Evolutionary conservation across 352 stramenopile genomes (phyloP), one percentile per base, ranked within the genome.

Genomic region (Phytophthora pistaciae): DNA sequence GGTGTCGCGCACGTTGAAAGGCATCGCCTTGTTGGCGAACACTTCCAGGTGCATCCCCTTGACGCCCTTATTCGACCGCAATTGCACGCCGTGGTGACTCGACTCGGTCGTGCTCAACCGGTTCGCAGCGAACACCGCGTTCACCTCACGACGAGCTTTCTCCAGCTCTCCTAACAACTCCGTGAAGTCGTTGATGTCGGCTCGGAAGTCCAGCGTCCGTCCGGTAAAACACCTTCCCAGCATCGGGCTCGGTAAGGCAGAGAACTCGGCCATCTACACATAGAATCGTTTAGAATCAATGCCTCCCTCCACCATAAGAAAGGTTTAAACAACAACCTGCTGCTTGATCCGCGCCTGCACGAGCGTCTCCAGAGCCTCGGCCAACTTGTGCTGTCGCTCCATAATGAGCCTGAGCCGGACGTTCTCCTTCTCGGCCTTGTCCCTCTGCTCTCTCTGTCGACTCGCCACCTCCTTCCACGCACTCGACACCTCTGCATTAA

Each of bases 11-110:
- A 78, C 52, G 21, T 70, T 68, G 54, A 85, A 85, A 18, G 78
- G 78, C 60, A 85, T 66, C 29, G 72, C 60, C 25, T 80, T 83
- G 55, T 72, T 83, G n/a, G 50, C 60, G n/a, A 79, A 77, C 29
- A 83, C 72, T 21, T 85, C 72, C 0, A 85, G 44, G 25, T 64
- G 60, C 23, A 80, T 65, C 0, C 57, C 60, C 18, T 69, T 62
- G 9, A 33, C 44, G 9, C 73, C 73, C 33, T 64, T 76, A 11
- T 36, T 72, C 31, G 73, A 74, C 0, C 63, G 60, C 13, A 80
- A 48, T 31, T 78, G 66, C 21, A 73, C 75, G 46, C 75, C 69
- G n/a, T 80, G 55, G 21, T 72, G 64, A 54, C 74, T 66, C 3
- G 65, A 64, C 31, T 83, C 70, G 1, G 53, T 72, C 3, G 25